Percentiles rank a stretch among this genome's conserved stretches.
These are phyloP conservation scores for Schwanniomyces vanrijiae DNA, from an alignment of 805 yeast species.

Conservation along the genomic window DNA sequence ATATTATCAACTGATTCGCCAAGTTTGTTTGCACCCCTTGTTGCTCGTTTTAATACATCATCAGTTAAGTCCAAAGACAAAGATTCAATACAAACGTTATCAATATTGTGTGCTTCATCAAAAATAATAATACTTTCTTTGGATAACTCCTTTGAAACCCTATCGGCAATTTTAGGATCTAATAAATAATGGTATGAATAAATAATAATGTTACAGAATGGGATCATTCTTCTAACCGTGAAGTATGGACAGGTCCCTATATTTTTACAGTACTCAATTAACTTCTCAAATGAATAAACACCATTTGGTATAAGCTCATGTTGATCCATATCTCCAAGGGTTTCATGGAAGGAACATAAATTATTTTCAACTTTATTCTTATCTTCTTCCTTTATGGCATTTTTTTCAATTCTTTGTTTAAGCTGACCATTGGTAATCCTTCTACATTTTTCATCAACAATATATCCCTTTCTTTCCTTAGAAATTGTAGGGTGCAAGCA, in stretches of 20 bases:
- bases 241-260: constrained; percentile 93
- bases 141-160: constrained; percentile 89
- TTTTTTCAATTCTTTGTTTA: constrained; percentile 58
- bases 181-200: constrained; percentile 94
- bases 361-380: constrained; percentile 37
- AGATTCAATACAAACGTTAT: constrained; percentile 97
- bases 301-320: constrained; percentile 89
- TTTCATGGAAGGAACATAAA: constrained; percentile 89
- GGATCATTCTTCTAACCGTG: constrained; percentile 96
- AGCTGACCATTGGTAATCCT: constrained; percentile 91
- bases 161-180: constrained; percentile 95
- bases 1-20: constrained; percentile 83
- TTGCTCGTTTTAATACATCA: constrained; percentile 81
- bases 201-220: constrained; percentile 89
- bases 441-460: constrained; percentile 96
- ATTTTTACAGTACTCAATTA: constrained; percentile 72
- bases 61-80: constrained; percentile 89
- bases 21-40: constrained; percentile 80
- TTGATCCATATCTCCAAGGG: constrained; percentile 81
- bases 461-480: constrained; percentile 83
- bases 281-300: constrained; percentile 88
- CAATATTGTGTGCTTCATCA: constrained; percentile 98
- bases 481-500: constrained; percentile 88
- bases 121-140: constrained; percentile 92
- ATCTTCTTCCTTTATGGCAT: constrained; percentile 51